Evolutionary conservation across 1,284 basidiomycete species (phyloP), one percentile per base, ranked within the genome.

Genomic region (Fereydounia khargensis): DNA sequence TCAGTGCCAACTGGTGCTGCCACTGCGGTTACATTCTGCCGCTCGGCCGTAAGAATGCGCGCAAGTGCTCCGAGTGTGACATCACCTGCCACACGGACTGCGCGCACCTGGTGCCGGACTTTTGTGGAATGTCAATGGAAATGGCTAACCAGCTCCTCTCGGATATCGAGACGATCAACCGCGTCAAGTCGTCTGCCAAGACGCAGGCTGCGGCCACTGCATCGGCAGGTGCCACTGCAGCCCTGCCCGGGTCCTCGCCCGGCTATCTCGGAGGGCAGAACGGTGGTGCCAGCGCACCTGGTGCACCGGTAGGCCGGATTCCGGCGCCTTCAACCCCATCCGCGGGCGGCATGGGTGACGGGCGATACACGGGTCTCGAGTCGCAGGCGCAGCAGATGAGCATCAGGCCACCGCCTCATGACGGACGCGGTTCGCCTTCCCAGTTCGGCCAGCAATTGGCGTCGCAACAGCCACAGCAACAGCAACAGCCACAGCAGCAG

Each of bases 81-180:
- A 86, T 97, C 57, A 97, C 94, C 42, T 95, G 91, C 68, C 95
- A 99, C 78, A 91, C 91, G 18, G 91, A 95, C 61, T 99, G 95
- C 78, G 90, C 91, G 0, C 95, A 98, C 76, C 83, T 98, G 42
- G 94, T 99, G 23, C 95, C 95, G 47, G 94, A 98, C 78, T 97
- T 99, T 78, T 99, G 95, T 73, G 95, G 95, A 39, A 97, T 99
- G 94, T 91, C 91, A 18, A 98, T 98, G 94, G 95, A 96, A 78
- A 95, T 90, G 52, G 95, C 95, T 31, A 97, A 97, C 77, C 85
- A 88, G 70, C 82, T 99, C 20, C 82, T 98, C 44, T 85, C 86
- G 53, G 88, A 94, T 76, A 86, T 91, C 81, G 87, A 82, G 63
- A 80, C 81, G 49, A 91, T 84, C 72, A 89, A 73, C 46, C 66